phyloP scores from a whole-genome alignment of 2,329 filamentous ascomycete genomes.

The Simplicillium sp. region DNA sequence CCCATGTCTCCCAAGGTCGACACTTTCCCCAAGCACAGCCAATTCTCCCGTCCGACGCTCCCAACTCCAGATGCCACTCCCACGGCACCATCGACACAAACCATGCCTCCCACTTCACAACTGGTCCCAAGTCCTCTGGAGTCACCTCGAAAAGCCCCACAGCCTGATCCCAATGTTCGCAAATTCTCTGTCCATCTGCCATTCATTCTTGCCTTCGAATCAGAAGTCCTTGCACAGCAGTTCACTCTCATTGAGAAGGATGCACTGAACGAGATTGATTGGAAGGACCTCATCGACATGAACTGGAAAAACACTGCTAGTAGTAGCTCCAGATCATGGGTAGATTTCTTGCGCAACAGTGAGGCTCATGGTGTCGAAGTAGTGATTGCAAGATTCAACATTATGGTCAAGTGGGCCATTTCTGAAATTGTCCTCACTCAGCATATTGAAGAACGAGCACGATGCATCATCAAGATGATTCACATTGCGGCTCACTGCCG shows the following conservation, averaged over 20 bases:
- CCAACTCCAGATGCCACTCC: constrained; percentile 42
- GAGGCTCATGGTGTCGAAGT: constrained; percentile 71
- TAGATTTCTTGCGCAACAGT: constrained; percentile 65
- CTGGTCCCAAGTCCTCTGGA: constrained; percentile 10
- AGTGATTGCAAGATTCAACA: constrained; percentile 77
- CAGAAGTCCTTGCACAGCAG: constrained; percentile 69
- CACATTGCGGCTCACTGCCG: constrained; percentile 72
- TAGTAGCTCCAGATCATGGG: constrained; percentile 65
- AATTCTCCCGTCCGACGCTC: constrained; percentile 28
- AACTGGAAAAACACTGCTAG: constrained; percentile 64
- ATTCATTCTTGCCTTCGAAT: constrained; percentile 74
- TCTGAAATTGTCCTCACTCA: constrained; percentile 72
- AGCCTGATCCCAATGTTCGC: constrained; percentile 16
- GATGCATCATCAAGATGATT: constrained; percentile 71
- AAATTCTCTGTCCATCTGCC: constrained; percentile 56
- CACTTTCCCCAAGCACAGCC: background rate
- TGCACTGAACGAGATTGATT: constrained; percentile 76
- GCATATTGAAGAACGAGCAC: constrained; percentile 60
- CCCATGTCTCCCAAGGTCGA: constrained; percentile 1
- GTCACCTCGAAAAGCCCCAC: constrained; percentile 24
- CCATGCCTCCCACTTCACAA: constrained; percentile 1
- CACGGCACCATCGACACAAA: constrained; percentile 25
- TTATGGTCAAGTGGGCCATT: constrained; percentile 80
- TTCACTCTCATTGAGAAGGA: constrained; percentile 83
- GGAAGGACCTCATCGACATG: constrained; percentile 79